Conservation (phyloP, 2,329 filamentous ascomycete species). For the Elsinoe fawcettii region DNA sequence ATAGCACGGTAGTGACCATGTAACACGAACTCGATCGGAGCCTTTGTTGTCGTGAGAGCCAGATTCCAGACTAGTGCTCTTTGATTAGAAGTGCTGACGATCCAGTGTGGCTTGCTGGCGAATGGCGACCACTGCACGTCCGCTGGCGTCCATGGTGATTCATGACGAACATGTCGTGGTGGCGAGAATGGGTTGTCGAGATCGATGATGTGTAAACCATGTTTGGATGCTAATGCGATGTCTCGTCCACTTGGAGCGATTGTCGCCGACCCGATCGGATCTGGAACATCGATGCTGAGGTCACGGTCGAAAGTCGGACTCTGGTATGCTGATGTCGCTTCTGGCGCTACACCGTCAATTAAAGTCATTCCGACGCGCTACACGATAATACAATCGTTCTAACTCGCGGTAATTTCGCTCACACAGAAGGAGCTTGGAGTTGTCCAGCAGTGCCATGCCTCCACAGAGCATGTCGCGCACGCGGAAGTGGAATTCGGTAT, state of each 20-base stretch:
- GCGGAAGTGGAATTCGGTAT: too few species aligned
- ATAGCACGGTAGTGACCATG: constrained; percentile 82
- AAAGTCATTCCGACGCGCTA: constrained; percentile 25
- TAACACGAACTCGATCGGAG: constrained; percentile 80
- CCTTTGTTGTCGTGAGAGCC: constrained; percentile 59
- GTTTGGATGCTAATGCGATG: constrained; percentile 78
- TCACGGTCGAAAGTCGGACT: constrained; percentile 83
- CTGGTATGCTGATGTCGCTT: constrained; percentile 46
- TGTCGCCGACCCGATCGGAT: constrained; percentile 75
- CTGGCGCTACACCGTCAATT: constrained; percentile 15
- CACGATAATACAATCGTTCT: background rate
- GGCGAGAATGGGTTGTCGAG: constrained; percentile 82
- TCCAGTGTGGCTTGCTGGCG: constrained; percentile 81
- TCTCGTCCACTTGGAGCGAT: constrained; percentile 89
- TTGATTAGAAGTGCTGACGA: constrained; percentile 89
- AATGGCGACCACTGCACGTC: constrained; percentile 98
- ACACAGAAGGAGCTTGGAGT: too few species aligned
- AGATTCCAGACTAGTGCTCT: constrained; percentile 92
- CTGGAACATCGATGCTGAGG: constrained; percentile 73
- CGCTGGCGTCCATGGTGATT: constrained; percentile 87
- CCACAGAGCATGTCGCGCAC: too few species aligned
- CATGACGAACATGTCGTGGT: constrained; percentile 76
- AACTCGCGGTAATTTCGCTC: background rate
- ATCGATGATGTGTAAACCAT: constrained; percentile 85
- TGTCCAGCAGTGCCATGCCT: too few species aligned